Base-by-base conservation (phyloP, 2,329 filamentous ascomycete genomes). In the Cladosporium sp. region DNA sequence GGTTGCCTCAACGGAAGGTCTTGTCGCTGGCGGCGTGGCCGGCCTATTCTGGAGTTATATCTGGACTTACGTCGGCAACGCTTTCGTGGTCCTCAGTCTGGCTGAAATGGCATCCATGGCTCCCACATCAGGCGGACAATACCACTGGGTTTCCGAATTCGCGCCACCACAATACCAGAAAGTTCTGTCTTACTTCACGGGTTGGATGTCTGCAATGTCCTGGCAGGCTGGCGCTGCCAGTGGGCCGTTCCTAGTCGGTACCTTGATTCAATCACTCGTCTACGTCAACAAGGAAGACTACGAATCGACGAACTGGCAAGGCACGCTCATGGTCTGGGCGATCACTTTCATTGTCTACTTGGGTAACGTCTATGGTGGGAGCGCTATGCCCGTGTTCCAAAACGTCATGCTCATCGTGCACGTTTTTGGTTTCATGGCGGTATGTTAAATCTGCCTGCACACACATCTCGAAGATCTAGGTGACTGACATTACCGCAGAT, bases 211-310 rank as follows among this genome's bases (percentile, higher is more conserved):
- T 1, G 72, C 72, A 1, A 57, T 78, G 3, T 71, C 69, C 8
- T 78, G 74, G 74, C 75, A 77, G 56, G 72, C 74, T 8, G 73
- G 72, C 12, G 70, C 69, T 20, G 74, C 75, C 9, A 72, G 69
- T 3, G 74, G 73, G 2, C 69, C 70, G 0, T 77, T 74, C 55
- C 65, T 77, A 7, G 71, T 72, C 0, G 74, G 73, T 5, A 75
- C 71, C 0, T 58, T 77, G 36, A 74, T 77, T 32, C 73, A 77
- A 50, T 66, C 69, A 2, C 62, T 72, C 9, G 69, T 73, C 18
- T 63, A 67, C 43, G 65, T 74, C 53, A 70, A 71, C 32, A 55
- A 70, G 39, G 69, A 71, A 0, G 59, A 64, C 7, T 78, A 76
- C 50, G 53, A 55, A 0, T 63, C 67, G 0, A 64, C 68, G 5